Evolutionary conservation across 345 rosid species (phyloP).

Genomic region (Eucalyptus leucophloia): DNA sequence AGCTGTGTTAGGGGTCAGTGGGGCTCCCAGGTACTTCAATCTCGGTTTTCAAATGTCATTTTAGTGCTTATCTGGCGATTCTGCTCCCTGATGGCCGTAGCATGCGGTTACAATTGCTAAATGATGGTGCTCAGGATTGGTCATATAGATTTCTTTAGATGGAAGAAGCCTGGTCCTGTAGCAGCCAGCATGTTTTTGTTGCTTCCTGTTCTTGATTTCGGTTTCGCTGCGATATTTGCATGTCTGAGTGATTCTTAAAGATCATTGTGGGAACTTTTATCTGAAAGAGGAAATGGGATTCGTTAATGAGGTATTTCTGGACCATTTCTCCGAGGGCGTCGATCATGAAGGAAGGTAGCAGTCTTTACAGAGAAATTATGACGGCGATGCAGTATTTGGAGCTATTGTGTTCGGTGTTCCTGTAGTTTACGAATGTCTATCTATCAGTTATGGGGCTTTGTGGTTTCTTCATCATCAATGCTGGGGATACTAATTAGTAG

Average conservation of each 20-base stretch:
- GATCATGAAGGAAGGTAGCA: neutral
- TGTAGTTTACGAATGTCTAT: neutral
- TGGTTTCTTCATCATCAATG: neutral
- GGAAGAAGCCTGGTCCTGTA: neutral
- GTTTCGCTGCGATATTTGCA: neutral
- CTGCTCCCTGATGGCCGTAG: neutral
- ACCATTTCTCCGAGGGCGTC: neutral
- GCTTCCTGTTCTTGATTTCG: neutral
- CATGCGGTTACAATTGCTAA: neutral
- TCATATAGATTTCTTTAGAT: neutral
- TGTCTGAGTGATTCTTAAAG: neutral
- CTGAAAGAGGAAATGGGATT: neutral
- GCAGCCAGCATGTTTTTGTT: neutral
- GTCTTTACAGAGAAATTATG: neutral
- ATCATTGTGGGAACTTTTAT: neutral
- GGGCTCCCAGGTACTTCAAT: constrained; percentile 75
- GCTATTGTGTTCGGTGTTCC: neutral
- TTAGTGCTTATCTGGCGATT: neutral
- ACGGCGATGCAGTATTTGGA: neutral
- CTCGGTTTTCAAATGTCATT: neutral
- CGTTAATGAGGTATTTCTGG: neutral
- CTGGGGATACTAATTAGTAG: neutral
- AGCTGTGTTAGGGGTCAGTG: constrained; percentile 86
- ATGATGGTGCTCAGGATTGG: neutral
- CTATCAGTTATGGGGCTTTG: neutral